Conservation (phyloP, 768 basidiomycete species). For the Tremella fuciformis region DNA sequence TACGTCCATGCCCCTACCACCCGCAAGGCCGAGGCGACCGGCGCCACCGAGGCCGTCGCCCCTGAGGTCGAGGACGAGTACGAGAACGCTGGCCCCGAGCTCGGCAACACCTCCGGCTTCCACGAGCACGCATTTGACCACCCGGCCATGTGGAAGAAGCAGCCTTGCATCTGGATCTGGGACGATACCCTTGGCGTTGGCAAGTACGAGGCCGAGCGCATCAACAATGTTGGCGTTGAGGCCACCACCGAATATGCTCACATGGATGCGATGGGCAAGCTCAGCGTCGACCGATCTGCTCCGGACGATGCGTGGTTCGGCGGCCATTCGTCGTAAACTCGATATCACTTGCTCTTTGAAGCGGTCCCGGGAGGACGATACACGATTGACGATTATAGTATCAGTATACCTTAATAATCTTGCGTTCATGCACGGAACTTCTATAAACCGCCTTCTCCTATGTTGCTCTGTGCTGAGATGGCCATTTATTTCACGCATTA, state of each 20-base stretch:
- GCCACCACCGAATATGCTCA: conserved; percentile 44
- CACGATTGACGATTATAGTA: too few relatives aligned
- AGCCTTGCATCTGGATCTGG: conserved; percentile 52
- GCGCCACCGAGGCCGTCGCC: conserved; percentile 4
- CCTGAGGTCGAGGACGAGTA: conserved; percentile 22
- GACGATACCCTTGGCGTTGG: conserved; percentile 50
- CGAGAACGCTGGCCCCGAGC: conserved; percentile 37
- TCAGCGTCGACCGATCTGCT: conserved; percentile 40
- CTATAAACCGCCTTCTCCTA: too few relatives aligned
- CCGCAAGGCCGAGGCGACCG: conserved; percentile 11
- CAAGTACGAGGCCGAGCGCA: conserved; percentile 43
- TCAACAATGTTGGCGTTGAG: conserved; percentile 44
- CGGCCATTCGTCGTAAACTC: conserved; percentile 21
- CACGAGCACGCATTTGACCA: conserved; percentile 52
- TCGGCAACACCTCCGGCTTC: conserved; percentile 47
- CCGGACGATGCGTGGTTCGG: conserved; percentile 52
- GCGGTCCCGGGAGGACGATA: not conserved
- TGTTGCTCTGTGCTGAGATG: too few relatives aligned
- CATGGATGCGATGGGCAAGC: conserved; percentile 46
- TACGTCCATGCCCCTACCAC: conserved; percentile 38
- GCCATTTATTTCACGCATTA: too few relatives aligned
- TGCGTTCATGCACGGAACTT: too few relatives aligned
- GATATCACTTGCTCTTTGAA: not conserved
- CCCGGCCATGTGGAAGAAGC: conserved; percentile 52
- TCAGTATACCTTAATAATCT: too few relatives aligned